Base-by-base conservation (phyloP, 1,284 basidiomycete species). In the Boletus sp. region DNA sequence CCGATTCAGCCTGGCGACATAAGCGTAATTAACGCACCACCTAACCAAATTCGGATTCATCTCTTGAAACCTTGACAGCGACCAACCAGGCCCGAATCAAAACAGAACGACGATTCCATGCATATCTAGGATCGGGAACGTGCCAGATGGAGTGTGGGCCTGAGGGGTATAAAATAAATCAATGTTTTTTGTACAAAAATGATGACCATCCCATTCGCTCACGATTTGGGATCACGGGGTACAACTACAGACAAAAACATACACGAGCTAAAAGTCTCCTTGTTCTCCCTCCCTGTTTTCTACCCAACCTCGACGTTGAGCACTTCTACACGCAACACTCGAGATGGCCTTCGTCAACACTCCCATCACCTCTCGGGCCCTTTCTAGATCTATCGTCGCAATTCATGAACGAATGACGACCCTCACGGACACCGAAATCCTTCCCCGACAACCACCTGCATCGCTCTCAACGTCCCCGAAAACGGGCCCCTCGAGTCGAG, bases 371-470 rank as follows among this genome's bases (percentile, higher is more conserved):
- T 43, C 35, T 24, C 35, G 13, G 29, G 13, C 15, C 36, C 20
- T 1, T 18, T 12, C 22, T 33, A 27, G 18, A 12, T 8, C 5
- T 22, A 24, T 20, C 18, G 18, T 39, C n/a, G 5, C 18, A 27
- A 27, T 12, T 16, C 27, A 27, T 16, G 13, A 15, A 13, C 24
- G 9, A 12, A 12, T 15, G 53, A 43, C 35, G 4, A 3, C 15
- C 27, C 39, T 55, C 41, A 59, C 18, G 57, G 47, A 20, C 42
- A 53, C 41, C 18, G 57, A 27, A 58, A 58, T 12, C 41, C 57
- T 18, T 59, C 57, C 31, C 57, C 57, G 22, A 58, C 57, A 16
- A 53, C 13, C 33, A 58, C 29, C 29, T 59, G 57, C 48, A 59
- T 59, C 42, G 47, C 57, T 18, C n/a, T 58, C 42, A 58, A 39